Evolutionary conservation across 164 flowering plant genomes (phyloP).

Genomic region (Umbilicus rupestris): DNA sequence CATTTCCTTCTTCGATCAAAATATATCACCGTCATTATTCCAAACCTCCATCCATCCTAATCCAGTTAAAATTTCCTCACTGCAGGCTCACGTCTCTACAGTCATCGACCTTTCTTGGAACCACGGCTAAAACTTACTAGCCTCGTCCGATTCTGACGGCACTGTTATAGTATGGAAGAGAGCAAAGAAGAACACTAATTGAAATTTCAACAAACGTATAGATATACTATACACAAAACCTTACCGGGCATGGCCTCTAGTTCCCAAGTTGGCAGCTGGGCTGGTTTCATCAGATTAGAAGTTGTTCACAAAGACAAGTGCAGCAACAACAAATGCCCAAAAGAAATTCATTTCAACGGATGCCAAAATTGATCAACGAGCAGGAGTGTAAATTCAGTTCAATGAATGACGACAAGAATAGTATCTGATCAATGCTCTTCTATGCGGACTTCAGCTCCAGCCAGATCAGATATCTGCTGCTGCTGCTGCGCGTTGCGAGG

Average conservation of each 20-base stretch:
- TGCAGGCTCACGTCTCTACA: constrained; percentile 81
- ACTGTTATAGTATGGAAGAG: constrained; percentile 94
- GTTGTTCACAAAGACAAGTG: no score
- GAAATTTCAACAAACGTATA: no score
- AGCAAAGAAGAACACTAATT: constrained; percentile 37
- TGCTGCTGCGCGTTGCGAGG: not conserved
- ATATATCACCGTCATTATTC: not conserved
- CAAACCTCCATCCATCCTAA: not conserved
- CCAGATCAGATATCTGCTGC: not conserved
- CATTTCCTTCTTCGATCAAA: constrained; percentile 1
- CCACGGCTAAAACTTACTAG: constrained; percentile 92
- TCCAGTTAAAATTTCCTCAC: not conserved
- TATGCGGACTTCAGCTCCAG: not conserved
- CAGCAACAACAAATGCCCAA: no score
- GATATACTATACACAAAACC: no score
- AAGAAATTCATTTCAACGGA: no score
- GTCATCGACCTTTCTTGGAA: constrained; percentile 85
- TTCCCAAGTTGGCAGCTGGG: no score
- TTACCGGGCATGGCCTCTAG: no score
- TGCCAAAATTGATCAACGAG: no score
- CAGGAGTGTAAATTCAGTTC: no score
- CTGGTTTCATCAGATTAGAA: no score
- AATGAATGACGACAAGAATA: no score
- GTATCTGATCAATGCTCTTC: no score
- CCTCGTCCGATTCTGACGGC: constrained; percentile 88